Evolutionary conservation across 345 rosid species (phyloP), one percentile per base, ranked within the genome.

Genomic region (Luvunga scandens): DNA sequence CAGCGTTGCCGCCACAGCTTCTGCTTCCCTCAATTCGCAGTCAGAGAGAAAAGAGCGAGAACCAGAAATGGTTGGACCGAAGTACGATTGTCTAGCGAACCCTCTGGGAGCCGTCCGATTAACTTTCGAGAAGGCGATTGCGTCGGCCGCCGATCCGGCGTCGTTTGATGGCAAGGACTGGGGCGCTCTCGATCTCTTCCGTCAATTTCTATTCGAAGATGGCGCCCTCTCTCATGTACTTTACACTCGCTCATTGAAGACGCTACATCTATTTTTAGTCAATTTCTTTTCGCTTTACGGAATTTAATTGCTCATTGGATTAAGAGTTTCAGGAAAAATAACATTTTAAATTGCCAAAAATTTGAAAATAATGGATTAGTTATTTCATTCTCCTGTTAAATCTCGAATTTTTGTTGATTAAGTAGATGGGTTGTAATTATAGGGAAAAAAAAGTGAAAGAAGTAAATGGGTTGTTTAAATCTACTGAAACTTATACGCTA

Each of bases 61-160:
- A 33, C 31, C 48, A 45, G 83, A 83, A 69, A 94, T 96, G 98
- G 99, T 87, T 9, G 98, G 99, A 45, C 90, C 88, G 18, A 83
- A 82, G 61, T 93, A 90, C 83, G 99, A 95, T 88, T 92, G 90
- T 87, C 66, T 90, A 25, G 87, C 83, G 50, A 96, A 96, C 79
- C 99, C 99, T 5, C 84, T 94, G 28, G 99, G 97, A 81, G 97
- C 95, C 78, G 94, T 96, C 66, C 90, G 97, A 73, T 86, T 84
- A 69, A 86, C 93, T 6, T 96, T 96, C 83, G 97, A 79, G 68
- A 91, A 89, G 85, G 90, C 95, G 30, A 72, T 92, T 1, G 89
- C 87, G 4, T 87, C 90, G 0, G 97, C 89, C 30, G 78, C 85
- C 33, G 86, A 91, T 55, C 93, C 99, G 68, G 78, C 91, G 7